phyloP scores from a whole-genome alignment of 257 asterid genomes.

The Schizonepeta tenuifolia region DNA sequence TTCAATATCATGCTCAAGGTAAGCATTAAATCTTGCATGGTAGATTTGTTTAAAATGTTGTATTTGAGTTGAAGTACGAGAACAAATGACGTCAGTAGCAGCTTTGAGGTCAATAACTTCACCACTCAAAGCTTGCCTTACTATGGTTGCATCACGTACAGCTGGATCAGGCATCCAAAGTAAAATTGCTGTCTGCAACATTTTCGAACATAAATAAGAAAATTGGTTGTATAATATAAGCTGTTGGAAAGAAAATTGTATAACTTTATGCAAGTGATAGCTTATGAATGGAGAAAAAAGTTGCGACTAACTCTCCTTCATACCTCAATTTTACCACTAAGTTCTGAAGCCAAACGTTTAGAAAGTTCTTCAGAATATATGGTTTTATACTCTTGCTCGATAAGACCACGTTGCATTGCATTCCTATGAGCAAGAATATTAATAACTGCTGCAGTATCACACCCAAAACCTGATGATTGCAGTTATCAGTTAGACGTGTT shows the following conservation, averaged over 20 bases:
- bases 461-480: constrained; percentile 74
- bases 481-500: neutral
- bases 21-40: constrained; percentile 51
- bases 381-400: constrained; percentile 76
- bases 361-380: constrained; percentile 71
- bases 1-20: constrained; percentile 84
- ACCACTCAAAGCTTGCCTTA: constrained; percentile 58
- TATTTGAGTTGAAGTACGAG: constrained; percentile 85
- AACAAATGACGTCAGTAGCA: constrained; percentile 92
- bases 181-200: constrained; percentile 70
- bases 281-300: neutral
- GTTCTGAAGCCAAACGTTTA: constrained; percentile 81
- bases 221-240: neutral
- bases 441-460: constrained; percentile 77
- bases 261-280: neutral
- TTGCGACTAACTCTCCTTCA: neutral
- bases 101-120: constrained; percentile 53
- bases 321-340: constrained; percentile 82
- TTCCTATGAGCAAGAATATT: constrained; percentile 89
- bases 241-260: constrained; percentile 10
- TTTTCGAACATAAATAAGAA: neutral
- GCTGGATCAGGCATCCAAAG: constrained; percentile 96
- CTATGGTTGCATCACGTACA: constrained; percentile 70
- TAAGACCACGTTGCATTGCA: constrained; percentile 79
- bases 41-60: constrained; percentile 78